Percentiles rank a stretch among this genome's conserved stretches.
Conservation (phyloP, 805 yeast genomes). For the Saccharomyces eubayanus region DNA sequence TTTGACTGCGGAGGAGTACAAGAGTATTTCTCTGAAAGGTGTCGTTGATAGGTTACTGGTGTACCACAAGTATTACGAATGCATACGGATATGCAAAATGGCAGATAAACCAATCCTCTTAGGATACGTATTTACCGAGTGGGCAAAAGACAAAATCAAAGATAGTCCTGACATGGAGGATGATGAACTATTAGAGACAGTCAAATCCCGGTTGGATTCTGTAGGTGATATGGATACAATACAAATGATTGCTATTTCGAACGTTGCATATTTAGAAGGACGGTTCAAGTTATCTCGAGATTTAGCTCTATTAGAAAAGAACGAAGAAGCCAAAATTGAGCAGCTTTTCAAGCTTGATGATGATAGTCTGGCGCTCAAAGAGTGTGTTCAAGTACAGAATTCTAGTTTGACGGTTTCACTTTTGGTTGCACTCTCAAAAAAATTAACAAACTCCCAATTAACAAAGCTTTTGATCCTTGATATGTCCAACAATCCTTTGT, state of each 20-base stretch:
- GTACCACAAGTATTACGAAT: constrained; percentile 52
- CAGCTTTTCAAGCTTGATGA: constrained; percentile 66
- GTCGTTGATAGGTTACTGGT: constrained; percentile 50
- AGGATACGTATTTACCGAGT: constrained; percentile 49
- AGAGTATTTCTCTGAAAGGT: constrained; percentile 44
- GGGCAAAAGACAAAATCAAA: constrained; percentile 72
- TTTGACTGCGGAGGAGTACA: constrained; percentile 51
- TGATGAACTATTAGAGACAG: constrained; percentile 42
- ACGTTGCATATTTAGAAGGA: constrained; percentile 49
- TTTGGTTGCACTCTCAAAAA: constrained; percentile 43
- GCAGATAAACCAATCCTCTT: constrained; percentile 36
- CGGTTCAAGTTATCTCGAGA: constrained; percentile 57
- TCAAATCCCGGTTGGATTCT: constrained; percentile 28
- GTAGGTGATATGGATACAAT: constrained; percentile 33
- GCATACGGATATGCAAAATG: constrained; percentile 51
- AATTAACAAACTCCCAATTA: constrained; percentile 56
- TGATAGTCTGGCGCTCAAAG: constrained; percentile 55
- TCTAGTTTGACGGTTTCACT: constrained; percentile 44
- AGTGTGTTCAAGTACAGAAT: constrained; percentile 54
- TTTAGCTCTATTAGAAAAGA: constrained; percentile 57
- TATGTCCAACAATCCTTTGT: constrained; percentile 32
- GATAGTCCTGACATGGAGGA: constrained; percentile 49
- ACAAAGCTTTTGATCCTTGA: constrained; percentile 48
- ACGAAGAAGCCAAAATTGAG: constrained; percentile 50
- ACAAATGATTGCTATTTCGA: constrained; percentile 20